Base-by-base conservation (phyloP, 2,329 filamentous ascomycete species). In the Fusarium coffeatum region DNA sequence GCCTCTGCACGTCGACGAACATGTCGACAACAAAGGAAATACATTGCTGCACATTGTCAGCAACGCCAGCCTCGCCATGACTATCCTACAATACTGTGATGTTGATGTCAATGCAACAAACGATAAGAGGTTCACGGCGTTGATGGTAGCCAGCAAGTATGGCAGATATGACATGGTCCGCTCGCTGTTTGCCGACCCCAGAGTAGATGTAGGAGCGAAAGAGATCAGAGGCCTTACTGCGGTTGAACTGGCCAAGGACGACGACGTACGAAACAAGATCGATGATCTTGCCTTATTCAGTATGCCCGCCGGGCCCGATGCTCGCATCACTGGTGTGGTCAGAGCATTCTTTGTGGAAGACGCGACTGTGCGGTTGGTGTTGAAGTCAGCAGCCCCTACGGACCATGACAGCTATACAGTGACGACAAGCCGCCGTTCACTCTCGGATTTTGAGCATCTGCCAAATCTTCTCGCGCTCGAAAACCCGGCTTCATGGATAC, bases 101-200 rank as follows among this genome's bases (percentile, higher is more conserved):
- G 92, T 94, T n/a, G 94, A 99, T 76, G 93, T 95, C 58, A 99
- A 99, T 80, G 94, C 95, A 11, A 92, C 91, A 11, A 99, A 99
- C 76, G 94, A 98, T 74, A 97, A 93, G 81, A 91, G 89, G 49
- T 98, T 99, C 77, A 99, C 97, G 0, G 91, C 96, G 3, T 84
- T 99, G 59, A 99, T 99, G 96, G 92, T 99, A 67, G 95, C 95
- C 10, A 98, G 95, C 86, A 99, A 99, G 79, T 99, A 98, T 77
- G 96, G 96, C 34, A 89, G 96, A 67, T 92, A 97, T 56, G 96
- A 98, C 74, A 93, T 97, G 85, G 95, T 99, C 20, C 87, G 94
- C 62, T 90, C 91, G 12, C 85, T 99, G 8, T 98, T 97, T 78
- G 88, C 91, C 43, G 96, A 99, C 77, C 88, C 93, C 25, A 86